Evolutionary conservation across 2,329 filamentous ascomycete genomes (phyloP).

Genomic region (Didymella pomorum): DNA sequence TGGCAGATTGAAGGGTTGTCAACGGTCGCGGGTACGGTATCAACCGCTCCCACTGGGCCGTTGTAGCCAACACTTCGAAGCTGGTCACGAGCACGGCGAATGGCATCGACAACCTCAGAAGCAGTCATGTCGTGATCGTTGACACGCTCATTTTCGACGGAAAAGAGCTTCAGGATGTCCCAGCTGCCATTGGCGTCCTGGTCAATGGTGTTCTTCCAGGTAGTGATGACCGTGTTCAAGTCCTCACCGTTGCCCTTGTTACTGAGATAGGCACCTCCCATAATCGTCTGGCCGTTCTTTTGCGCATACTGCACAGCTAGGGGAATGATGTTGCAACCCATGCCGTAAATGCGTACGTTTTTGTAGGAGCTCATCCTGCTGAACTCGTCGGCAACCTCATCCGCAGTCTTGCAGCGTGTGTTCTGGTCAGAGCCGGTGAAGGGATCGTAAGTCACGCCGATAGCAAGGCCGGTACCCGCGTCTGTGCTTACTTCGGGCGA

Average conservation of each 20-base stretch:
- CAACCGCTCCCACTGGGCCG: slow-evolving; percentile 80
- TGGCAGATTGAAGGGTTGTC: slow-evolving; percentile 74
- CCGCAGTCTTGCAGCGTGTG: slow-evolving; percentile 68
- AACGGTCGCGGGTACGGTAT: slow-evolving; percentile 76
- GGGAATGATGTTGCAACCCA: slow-evolving; percentile 76
- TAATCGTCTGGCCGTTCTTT: slow-evolving; percentile 71
- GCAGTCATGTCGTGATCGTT: slow-evolving; percentile 60
- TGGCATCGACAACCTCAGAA: slow-evolving; percentile 63
- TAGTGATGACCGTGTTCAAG: slow-evolving; percentile 62
- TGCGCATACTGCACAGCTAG: slow-evolving; percentile 70
- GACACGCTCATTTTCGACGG: slow-evolving; percentile 83
- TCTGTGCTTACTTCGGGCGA: slow-evolving; percentile 3
- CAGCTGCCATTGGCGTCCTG: slow-evolving; percentile 63
- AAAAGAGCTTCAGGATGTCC: slow-evolving; percentile 73
- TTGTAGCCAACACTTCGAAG: slow-evolving; percentile 71
- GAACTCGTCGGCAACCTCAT: slow-evolving; percentile 72
- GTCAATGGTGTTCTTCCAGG: slow-evolving; percentile 66
- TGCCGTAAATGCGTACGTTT: slow-evolving; percentile 78
- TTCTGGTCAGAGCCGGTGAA: slow-evolving; percentile 31
- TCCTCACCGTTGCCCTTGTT: slow-evolving; percentile 51
- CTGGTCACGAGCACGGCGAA: slow-evolving; percentile 64
- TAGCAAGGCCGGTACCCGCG: slow-evolving; percentile 25
- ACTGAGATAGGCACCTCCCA: slow-evolving; percentile 77
- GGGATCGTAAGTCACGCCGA: slow-evolving; percentile 48
- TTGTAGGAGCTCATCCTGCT: slow-evolving; percentile 65